Base-by-base conservation (phyloP, 768 basidiomycete genomes). In the Tricholoma furcatifolium region DNA sequence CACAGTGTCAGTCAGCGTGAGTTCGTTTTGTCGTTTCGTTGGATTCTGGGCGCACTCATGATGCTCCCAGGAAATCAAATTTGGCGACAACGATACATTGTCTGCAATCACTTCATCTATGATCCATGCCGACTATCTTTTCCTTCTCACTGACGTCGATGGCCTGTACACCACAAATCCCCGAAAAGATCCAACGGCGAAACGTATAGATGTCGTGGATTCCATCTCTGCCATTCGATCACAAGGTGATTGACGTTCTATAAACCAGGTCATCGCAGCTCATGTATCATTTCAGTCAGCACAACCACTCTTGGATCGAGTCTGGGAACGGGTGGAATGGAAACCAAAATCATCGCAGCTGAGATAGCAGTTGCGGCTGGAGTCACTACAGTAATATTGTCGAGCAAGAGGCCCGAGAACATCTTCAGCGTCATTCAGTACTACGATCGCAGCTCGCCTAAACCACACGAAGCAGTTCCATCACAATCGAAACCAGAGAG, bases 261-360 rank as follows among this genome's bases (percentile, higher is more conserved):
- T 12, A 6, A 35, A 17, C 30, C 21, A 43, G 47, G 34, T 47
- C 30, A 32, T 24, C 17, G 10, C 2, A 51, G 53, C 41, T 56
- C 43, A 44, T 7, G 20, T 6, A 34, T 51, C 18, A 31, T 23
- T 43, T 21, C 62, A 96, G 97, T 99, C 7, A 95, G 91, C 68
- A 97, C 93, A 0, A 83, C 84, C 2, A 97, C 97, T 0, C 77
- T 96, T 1, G 97, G 97, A 0, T 95, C 93, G 1, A 91, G 82
- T 59, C 79, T 99, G 10, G 97, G 97, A 0, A 98, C 97, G 1
- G 97, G 97, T 0, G 97, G 97, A 3, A 98, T 98, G 97, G 94
- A 97, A 70, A 99, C 97, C 2, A 99, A 98, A 65, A 82, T 98
- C 60, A 97, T 98, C 58, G 97, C 97, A 1, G 96, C 97, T 0